Percentiles rank a stretch among this genome's conserved stretches.
Evolutionary conservation across 192 early-diverging fungal species (phyloP).

Genomic region (Umbelopsis sp.): DNA sequence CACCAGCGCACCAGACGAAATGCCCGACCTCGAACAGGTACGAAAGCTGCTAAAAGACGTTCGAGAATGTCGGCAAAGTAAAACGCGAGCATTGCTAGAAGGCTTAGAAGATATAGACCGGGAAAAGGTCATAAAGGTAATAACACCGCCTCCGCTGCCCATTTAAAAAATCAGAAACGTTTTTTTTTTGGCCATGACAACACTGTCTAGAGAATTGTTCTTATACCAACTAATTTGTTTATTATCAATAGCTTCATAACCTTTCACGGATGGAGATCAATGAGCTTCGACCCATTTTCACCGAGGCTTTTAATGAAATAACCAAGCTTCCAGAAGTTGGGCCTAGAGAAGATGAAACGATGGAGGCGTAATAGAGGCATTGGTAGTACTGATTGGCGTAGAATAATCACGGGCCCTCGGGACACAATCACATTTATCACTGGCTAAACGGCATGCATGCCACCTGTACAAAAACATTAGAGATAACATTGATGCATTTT

Average conservation of each 20-base stretch:
- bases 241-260: conserved; percentile 71
- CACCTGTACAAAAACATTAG: too few species aligned
- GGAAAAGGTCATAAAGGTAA: too few species aligned
- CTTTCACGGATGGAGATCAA: conserved; percentile 87
- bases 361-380: not conserved
- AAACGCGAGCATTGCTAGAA: conserved; percentile 72
- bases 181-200: too few species aligned
- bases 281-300: conserved; percentile 91
- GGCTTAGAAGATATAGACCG: conserved; percentile 63
- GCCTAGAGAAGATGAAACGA: conserved; percentile 14
- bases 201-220: not conserved
- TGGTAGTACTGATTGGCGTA: too few species aligned
- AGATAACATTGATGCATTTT: too few species aligned
- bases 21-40: conserved; percentile 72
- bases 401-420: too few species aligned
- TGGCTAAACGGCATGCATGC: too few species aligned
- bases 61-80: conserved; percentile 80
- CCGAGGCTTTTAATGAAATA: conserved; percentile 76
- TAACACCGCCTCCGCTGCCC: too few species aligned
- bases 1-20: conserved; percentile 79
- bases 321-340: conserved; percentile 42
- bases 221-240: conserved; percentile 1
- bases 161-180: too few species aligned
- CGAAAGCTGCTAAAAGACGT: conserved; percentile 82
- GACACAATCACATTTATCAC: too few species aligned